Evolutionary conservation across 495 filamentous ascomycete species (phyloP).

Genomic region (Tuber borchii): DNA sequence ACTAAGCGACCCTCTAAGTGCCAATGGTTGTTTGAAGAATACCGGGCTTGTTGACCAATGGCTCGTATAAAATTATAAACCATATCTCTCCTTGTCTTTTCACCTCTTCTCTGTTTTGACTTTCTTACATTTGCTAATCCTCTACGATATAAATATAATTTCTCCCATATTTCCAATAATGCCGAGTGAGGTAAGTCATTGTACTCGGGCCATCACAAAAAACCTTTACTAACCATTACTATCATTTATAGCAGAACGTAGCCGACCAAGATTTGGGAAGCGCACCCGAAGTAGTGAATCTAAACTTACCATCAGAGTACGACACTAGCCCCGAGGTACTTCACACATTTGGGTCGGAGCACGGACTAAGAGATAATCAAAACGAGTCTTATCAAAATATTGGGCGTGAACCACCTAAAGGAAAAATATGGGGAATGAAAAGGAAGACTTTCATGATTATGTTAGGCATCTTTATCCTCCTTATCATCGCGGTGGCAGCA

Average conservation of each 20-base stretch:
- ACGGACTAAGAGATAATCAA: not conserved
- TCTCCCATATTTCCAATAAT: not conserved
- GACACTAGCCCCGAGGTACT: not conserved
- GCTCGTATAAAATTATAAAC: not conserved
- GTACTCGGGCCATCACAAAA: not conserved
- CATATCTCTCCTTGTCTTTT: not conserved
- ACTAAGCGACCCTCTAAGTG: not conserved
- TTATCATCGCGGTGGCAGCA: not conserved
- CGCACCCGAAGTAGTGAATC: not conserved
- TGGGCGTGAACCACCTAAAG: not conserved
- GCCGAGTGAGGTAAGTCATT: not conserved
- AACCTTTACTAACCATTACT: not conserved
- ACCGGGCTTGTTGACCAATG: not conserved
- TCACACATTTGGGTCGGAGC: too few relatives aligned
- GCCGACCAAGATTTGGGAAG: not conserved
- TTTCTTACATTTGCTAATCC: not conserved
- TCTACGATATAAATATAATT: not conserved
- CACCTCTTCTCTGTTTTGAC: not conserved
- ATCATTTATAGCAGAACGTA: not conserved
- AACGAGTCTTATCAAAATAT: not conserved
- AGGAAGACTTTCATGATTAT: not conserved
- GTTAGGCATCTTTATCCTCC: not conserved
- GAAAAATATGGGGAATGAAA: not conserved
- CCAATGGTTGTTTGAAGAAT: not conserved
- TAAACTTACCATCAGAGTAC: not conserved